Base-by-base conservation (phyloP, 495 filamentous ascomycete genomes). In the Penicillium fimorum region DNA sequence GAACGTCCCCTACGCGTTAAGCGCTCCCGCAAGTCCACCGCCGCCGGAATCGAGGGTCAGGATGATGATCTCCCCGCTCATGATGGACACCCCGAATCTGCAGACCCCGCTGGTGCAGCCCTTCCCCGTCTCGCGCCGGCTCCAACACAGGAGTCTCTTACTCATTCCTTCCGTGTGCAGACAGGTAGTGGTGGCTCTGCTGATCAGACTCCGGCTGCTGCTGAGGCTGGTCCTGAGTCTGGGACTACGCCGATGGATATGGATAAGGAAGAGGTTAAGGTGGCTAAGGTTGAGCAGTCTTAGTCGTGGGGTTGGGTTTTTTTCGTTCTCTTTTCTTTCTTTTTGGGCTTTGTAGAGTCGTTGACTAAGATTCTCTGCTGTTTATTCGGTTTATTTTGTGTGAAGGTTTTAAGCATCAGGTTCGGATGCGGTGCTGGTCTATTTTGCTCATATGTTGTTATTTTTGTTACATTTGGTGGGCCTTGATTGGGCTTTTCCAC, bases 1-100 rank as follows among this genome's bases (percentile, higher is more conserved):
- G 91, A 96, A 70, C 92, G 94, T 59, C 92, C 92, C 15, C 79
- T 96, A 48, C 88, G 92, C 54, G 85, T 86, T 30, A 97, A 97
- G 79, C 87, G 92, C 45, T 86, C 87, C 32, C 88, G 78, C 33
- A 82, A 81, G 52, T 74, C 70, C 15, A 74, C 71, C 40, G 45
- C 58, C 18, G 44, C 62, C 12, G 63, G 61, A 9, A 41, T 55
- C 29, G 70, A 70, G 22, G 69, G 63, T 10, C 70, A 52, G 20
- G 63, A 69, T 7, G 57, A 61, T 5, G 67, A 62, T 5, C 51
- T 61, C 4, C 58, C 53, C 12, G 50, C 57, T 40, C 62, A 61
- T 24, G 61, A 68, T 12, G 50, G 25, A 32, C 38, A 43, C 0
- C 25, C 35, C 1, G 65, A 71, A 47, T 33, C 45, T 25, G 60